Evolutionary conservation across 345 rosid genomes (phyloP).

Genomic region (Mallotus nudiflorus): DNA sequence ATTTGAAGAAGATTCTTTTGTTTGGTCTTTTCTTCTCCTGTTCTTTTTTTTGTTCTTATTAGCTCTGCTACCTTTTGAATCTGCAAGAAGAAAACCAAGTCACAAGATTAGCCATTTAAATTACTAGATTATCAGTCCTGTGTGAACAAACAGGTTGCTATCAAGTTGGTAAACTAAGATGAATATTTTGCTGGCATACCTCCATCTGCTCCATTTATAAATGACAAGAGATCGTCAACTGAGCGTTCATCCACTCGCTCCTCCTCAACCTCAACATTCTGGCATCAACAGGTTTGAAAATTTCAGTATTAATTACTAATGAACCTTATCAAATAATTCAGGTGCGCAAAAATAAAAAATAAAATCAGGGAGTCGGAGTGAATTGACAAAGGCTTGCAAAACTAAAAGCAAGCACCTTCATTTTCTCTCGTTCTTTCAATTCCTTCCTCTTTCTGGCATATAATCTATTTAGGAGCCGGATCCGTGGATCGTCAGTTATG

Average conservation of each 20-base stretch:
- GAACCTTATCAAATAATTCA: neutral
- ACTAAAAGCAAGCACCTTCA: slow-evolving; percentile 49
- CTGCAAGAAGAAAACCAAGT: slow-evolving; percentile 41
- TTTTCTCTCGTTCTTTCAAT: slow-evolving; percentile 68
- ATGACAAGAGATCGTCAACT: slow-evolving; percentile 81
- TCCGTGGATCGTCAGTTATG: slow-evolving; percentile 80
- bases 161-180: slow-evolving; percentile 4
- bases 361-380: neutral
- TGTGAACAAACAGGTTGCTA: slow-evolving; percentile 1
- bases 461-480: slow-evolving; percentile 74
- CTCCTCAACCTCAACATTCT: slow-evolving; percentile 76
- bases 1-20: slow-evolving; percentile 40
- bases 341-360: no score
- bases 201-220: slow-evolving; percentile 70
- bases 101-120: neutral
- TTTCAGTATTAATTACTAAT: neutral
- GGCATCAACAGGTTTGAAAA: slow-evolving; percentile 20
- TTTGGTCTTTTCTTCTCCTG: slow-evolving; percentile 59
- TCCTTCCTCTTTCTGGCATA: slow-evolving; percentile 88
- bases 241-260: slow-evolving; percentile 80
- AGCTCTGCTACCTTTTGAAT: slow-evolving; percentile 55
- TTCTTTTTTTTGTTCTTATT: slow-evolving; percentile 70
- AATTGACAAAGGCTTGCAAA: neutral
- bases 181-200: slow-evolving; percentile 40
- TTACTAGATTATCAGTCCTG: slow-evolving; percentile 4